Conservation (phyloP, 129 eudicot genomes). For the Pulicaria dysenterica region DNA sequence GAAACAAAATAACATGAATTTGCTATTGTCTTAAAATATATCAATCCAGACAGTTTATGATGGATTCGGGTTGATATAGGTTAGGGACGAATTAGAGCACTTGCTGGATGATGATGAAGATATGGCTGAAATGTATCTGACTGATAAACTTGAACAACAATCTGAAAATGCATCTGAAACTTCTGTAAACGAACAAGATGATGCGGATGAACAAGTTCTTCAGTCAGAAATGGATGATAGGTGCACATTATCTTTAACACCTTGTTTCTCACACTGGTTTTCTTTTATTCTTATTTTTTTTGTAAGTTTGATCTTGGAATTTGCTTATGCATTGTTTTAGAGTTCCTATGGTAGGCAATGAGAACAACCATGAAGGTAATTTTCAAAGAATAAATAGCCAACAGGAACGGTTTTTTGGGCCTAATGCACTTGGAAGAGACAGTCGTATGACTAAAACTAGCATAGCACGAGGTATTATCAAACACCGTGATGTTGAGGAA, state of each 20-base stretch:
- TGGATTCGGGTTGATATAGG: conserved; percentile 46
- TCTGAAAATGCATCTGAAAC: conserved; percentile 52
- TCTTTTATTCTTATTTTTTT: too few species aligned
- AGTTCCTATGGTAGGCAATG: conserved; percentile 49
- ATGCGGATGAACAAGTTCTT: conserved; percentile 48
- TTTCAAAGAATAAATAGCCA: conserved; percentile 36
- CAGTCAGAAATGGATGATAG: conserved; percentile 50
- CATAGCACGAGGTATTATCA: conserved; percentile 56
- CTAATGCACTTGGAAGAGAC: conserved; percentile 43
- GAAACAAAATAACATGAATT: conserved; percentile 3
- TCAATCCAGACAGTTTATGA: conserved; percentile 20
- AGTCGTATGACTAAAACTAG: conserved; percentile 65
- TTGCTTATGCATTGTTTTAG: conserved; percentile 34
- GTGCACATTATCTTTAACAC: conserved; percentile 22
- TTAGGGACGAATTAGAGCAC: conserved; percentile 87
- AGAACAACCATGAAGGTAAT: conserved; percentile 38
- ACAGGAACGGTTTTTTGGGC: conserved; percentile 46
- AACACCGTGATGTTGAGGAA: conserved; percentile 76
- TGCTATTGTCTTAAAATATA: not conserved
- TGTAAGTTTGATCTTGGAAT: not conserved
- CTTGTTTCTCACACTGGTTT: not conserved
- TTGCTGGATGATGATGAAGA: conserved; percentile 93
- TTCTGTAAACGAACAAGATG: conserved; percentile 56
- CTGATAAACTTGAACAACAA: conserved; percentile 66
- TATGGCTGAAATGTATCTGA: conserved; percentile 99